Conservation (phyloP, 2,329 filamentous ascomycete genomes). For the Bipolaris bicolor region DNA sequence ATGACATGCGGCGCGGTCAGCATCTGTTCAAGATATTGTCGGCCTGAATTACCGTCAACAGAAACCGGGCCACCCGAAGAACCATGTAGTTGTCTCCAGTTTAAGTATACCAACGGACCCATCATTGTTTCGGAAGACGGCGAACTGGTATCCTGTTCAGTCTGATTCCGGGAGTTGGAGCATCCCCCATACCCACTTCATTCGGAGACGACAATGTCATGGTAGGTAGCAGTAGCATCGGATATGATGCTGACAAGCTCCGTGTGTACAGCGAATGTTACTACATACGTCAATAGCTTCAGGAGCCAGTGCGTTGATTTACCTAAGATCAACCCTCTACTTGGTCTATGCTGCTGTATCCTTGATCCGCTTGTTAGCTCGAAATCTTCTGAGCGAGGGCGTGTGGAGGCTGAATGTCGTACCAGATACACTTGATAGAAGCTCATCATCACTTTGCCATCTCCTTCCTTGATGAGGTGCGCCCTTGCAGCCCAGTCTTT, state of each 20-base stretch:
- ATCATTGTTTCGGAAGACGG: conserved; percentile 1
- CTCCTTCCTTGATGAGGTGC: conserved; percentile 57
- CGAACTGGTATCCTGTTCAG: background rate
- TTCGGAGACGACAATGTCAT: background rate
- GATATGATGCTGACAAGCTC: background rate
- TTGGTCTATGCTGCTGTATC: conserved; percentile 25
- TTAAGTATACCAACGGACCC: background rate
- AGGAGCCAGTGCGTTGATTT: background rate
- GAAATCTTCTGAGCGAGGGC: background rate
- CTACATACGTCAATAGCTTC: conserved; percentile 1
- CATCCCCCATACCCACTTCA: background rate
- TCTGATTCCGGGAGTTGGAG: conserved; percentile 1
- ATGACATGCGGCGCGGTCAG: background rate
- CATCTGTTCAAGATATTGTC: background rate
- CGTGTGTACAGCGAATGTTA: conserved; percentile 1
- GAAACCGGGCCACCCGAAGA: background rate
- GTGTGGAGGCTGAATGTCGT: conserved; percentile 34
- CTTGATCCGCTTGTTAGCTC: conserved; percentile 19
- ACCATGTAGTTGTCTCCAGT: background rate
- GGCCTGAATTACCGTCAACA: background rate
- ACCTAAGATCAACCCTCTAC: conserved; percentile 13
- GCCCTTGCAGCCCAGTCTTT: conserved; percentile 64
- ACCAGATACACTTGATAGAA: conserved; percentile 64
- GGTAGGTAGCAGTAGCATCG: background rate
- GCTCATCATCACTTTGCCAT: conserved; percentile 60